A percentile compares a stretch with the other conserved stretches of the same genome.
These are phyloP conservation scores for Globisporangium irregulare DNA, from an alignment of 352 stramenopile genomes.

Conservation along the genomic window DNA sequence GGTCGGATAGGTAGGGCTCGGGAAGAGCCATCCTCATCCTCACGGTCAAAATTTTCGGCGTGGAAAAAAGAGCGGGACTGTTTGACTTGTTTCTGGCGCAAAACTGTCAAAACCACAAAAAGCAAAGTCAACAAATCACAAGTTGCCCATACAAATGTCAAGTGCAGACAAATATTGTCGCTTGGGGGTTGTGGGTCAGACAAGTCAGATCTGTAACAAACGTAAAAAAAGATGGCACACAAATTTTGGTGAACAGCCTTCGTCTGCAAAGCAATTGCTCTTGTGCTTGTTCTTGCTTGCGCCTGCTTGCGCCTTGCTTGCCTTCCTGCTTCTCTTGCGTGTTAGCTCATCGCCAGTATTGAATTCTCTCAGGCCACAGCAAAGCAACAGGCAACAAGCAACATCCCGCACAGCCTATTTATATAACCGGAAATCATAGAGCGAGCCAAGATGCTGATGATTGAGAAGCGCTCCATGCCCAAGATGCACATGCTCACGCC, in stretches of 20 bases:
- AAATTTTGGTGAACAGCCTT: conserved; percentile 1
- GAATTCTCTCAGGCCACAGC: background rate
- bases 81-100: background rate
- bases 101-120: background rate
- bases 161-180: background rate
- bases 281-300: too few relatives aligned
- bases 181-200: background rate
- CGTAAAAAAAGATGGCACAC: conserved; percentile 1
- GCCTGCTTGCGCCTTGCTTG: too few relatives aligned
- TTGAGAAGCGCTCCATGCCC: conserved; percentile 16
- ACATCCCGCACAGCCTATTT: conserved; percentile 3
- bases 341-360: background rate
- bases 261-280: background rate
- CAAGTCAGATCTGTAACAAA: background rate
- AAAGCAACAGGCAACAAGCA: background rate
- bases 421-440: conserved; percentile 2
- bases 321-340: background rate
- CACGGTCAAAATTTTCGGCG: background rate
- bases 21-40: background rate
- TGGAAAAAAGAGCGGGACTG: background rate
- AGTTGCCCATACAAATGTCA: background rate
- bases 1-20: background rate
- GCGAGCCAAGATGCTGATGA: conserved; percentile 12
- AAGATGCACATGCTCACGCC: conserved; percentile 16
- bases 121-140: background rate